Evolutionary conservation across 768 basidiomycete genomes (phyloP).

Genomic region (Tricholomella constricta): DNA sequence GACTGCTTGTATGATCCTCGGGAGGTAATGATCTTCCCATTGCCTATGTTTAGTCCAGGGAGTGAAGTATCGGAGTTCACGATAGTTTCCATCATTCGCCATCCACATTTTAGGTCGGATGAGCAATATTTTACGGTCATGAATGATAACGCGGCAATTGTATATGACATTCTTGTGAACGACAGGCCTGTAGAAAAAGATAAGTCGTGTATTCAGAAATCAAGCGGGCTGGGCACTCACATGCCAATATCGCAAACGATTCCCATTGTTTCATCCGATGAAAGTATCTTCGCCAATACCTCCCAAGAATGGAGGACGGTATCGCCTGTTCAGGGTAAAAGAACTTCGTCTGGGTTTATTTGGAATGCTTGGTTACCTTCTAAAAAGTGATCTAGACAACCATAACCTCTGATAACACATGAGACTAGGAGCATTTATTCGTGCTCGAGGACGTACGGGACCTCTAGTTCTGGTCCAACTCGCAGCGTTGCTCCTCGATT

Average conservation of each 20-base stretch:
- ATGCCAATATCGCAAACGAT: conserved; percentile 98
- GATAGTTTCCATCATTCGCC: conserved; percentile 98
- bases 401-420: conserved; percentile 77
- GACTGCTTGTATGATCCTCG: conserved; percentile 83
- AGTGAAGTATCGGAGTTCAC: conserved; percentile 86
- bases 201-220: not conserved
- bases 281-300: conserved; percentile 87
- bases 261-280: conserved; percentile 74
- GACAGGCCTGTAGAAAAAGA: conserved; percentile 71
- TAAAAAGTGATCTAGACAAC: conserved; percentile 95
- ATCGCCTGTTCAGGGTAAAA: conserved; percentile 62
- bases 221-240: conserved; percentile 43
- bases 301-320: conserved; percentile 98
- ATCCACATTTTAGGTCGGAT: conserved; percentile 99
- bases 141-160: conserved; percentile 91
- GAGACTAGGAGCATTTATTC: not conserved
- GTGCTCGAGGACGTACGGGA: conserved; percentile 59
- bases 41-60: conserved; percentile 91
- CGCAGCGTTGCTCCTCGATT: conserved; percentile 83
- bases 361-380: conserved; percentile 60
- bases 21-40: conserved; percentile 91
- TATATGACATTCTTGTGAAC: conserved; percentile 98
- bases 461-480: conserved; percentile 96
- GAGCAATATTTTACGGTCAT: conserved; percentile 83
- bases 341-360: not conserved